Conservation (phyloP, 2,329 filamentous ascomycete genomes). For the Sclerotinia borealis region DNA sequence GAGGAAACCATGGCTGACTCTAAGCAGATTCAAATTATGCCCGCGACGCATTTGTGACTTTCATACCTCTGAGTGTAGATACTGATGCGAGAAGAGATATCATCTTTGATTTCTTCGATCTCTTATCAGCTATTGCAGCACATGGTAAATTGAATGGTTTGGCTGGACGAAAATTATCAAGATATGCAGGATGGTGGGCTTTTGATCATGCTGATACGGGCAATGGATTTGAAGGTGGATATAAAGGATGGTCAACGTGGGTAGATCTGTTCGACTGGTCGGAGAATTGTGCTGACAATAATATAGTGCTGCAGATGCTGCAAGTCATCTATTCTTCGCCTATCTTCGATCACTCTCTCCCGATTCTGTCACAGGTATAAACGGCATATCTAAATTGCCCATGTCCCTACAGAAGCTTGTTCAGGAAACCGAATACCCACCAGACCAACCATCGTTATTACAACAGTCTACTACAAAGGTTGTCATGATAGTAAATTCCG, state of each 20-base stretch:
- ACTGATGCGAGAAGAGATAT: constrained; percentile 80
- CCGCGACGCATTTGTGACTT: constrained; percentile 89
- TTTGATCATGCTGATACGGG: constrained; percentile 85
- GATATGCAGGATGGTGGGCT: constrained; percentile 97
- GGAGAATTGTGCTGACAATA: constrained; percentile 13
- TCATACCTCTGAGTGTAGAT: constrained; percentile 89
- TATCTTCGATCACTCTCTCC: constrained; percentile 87
- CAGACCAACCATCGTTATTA: constrained; percentile 68
- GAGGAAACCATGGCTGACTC: constrained; percentile 1
- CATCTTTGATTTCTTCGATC: constrained; percentile 94
- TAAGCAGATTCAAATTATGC: constrained; percentile 79
- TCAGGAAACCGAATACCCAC: constrained; percentile 90
- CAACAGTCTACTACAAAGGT: constrained; percentile 80
- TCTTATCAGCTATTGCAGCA: constrained; percentile 83
- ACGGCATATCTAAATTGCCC: constrained; percentile 78
- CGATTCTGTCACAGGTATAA: constrained; percentile 60
- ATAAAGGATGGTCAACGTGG: constrained; percentile 79
- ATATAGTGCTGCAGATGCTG: constrained; percentile 80
- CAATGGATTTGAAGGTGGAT: constrained; percentile 91
- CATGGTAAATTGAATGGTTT: constrained; percentile 91
- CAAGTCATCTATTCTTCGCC: constrained; percentile 95
- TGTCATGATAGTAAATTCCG: constrained; percentile 91
- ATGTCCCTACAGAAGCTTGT: constrained; percentile 87
- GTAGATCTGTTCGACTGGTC: constrained; percentile 26
- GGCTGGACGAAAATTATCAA: constrained; percentile 85